Evolutionary conservation across 768 basidiomycete genomes (phyloP).

Genomic region (Hysterangium stoloniferum): DNA sequence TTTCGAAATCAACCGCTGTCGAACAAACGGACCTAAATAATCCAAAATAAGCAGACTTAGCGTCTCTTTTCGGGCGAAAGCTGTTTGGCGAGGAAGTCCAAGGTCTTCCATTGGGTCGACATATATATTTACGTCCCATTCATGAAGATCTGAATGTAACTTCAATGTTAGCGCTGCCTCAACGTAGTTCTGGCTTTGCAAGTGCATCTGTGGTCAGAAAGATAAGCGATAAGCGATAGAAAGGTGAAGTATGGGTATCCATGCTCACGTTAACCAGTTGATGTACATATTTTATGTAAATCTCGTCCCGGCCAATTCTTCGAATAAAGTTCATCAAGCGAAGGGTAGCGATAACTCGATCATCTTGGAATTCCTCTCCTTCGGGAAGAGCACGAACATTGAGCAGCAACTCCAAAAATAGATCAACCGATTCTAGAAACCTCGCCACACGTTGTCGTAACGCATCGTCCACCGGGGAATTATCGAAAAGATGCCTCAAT

Average conservation of each 20-base stretch:
- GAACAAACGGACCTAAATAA: slow-evolving; percentile 59
- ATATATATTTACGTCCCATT: slow-evolving; percentile 79
- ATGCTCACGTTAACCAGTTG: slow-evolving; percentile 78
- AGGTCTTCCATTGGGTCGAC: slow-evolving; percentile 87
- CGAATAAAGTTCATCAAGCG: slow-evolving; percentile 92
- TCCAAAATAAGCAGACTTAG: slow-evolving; percentile 88
- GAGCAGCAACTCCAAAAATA: slow-evolving; percentile 85
- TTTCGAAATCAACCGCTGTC: slow-evolving; percentile 3
- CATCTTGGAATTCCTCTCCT: slow-evolving; percentile 90
- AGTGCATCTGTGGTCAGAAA: slow-evolving; percentile 54
- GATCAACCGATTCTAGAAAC: slow-evolving; percentile 86
- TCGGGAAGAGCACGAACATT: slow-evolving; percentile 85
- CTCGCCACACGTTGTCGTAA: slow-evolving; percentile 68
- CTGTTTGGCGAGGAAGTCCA: slow-evolving; percentile 83
- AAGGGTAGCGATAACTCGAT: slow-evolving; percentile 86
- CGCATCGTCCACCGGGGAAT: slow-evolving; percentile 69
- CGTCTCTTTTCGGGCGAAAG: slow-evolving; percentile 92
- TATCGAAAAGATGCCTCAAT: slow-evolving; percentile 83
- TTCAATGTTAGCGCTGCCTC: slow-evolving; percentile 93
- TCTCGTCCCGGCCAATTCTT: slow-evolving; percentile 84
- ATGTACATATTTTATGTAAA: slow-evolving; percentile 94
- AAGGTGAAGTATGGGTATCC: not conserved
- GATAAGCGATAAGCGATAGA: not conserved
- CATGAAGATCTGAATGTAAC: slow-evolving; percentile 86
- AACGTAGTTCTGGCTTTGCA: slow-evolving; percentile 83